Evolutionary conservation across 2,329 filamentous ascomycete genomes (phyloP).

Genomic region (Pseudogymnoascus sp.): DNA sequence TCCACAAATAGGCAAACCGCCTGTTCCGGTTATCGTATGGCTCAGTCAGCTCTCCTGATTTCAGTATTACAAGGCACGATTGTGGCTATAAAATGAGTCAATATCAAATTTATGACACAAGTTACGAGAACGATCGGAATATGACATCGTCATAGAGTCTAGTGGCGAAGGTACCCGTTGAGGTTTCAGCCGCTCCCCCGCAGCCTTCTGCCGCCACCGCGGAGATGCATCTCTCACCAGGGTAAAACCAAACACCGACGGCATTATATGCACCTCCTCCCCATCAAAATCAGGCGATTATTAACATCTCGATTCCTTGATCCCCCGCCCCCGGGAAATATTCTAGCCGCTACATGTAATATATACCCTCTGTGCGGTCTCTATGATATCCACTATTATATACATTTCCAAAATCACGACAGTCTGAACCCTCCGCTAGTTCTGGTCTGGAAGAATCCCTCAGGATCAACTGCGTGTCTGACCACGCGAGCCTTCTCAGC

Average conservation of each 20-base stretch:
- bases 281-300: neutral
- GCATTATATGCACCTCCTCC: neutral
- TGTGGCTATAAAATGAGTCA: neutral
- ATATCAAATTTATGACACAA: neutral
- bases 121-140: neutral
- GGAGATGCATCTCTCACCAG: neutral
- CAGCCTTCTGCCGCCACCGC: neutral
- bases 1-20: neutral
- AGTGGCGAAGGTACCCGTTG: neutral
- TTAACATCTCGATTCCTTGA: neutral
- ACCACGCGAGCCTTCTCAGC: conserved; percentile 12
- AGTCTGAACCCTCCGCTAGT: conserved; percentile 22
- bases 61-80: neutral
- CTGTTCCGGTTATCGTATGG: neutral
- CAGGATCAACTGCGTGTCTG: conserved; percentile 24
- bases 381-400: neutral
- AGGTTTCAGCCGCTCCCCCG: neutral
- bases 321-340: neutral
- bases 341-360: neutral
- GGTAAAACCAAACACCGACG: neutral
- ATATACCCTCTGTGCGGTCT: too few relatives aligned
- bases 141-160: neutral
- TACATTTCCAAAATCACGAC: conserved; percentile 12
- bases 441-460: conserved; percentile 20
- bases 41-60: neutral